Percentiles rank a stretch among this genome's conserved stretches.
phyloP scores from a whole-genome alignment of 257 asterid genomes.

The Solanum chaucha region DNA sequence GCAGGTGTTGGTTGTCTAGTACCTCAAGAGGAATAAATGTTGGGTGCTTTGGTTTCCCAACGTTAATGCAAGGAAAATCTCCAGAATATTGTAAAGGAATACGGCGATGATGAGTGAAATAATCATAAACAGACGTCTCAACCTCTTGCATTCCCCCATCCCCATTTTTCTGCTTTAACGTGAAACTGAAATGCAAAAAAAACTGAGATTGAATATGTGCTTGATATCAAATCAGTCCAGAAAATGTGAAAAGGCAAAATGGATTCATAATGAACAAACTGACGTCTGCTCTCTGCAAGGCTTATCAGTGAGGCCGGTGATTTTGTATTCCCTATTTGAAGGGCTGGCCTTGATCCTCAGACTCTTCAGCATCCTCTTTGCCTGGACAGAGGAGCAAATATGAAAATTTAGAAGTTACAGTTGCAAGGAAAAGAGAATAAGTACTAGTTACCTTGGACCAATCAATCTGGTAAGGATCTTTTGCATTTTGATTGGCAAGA shows the following conservation, averaged over 20 bases:
- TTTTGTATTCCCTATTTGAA: conserved; percentile 41
- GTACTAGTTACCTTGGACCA: conserved; percentile 45
- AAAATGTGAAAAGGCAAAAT: not conserved
- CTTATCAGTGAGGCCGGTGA: conserved; percentile 49
- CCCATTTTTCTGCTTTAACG: conserved; percentile 25
- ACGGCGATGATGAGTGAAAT: conserved; percentile 26
- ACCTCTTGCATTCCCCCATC: conserved; percentile 13
- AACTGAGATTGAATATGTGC: not conserved
- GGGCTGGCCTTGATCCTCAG: conserved; percentile 32
- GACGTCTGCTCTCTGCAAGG: conserved; percentile 47
- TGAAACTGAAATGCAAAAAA: conserved; percentile 26
- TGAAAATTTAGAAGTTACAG: not conserved
- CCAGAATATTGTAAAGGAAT: conserved; percentile 28
- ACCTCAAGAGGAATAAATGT: conserved; percentile 66
- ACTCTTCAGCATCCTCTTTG: conserved; percentile 47
- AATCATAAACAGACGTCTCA: conserved; percentile 46
- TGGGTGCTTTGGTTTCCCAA: conserved; percentile 59
- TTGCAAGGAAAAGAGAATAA: conserved; percentile 13
- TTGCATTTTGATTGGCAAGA: conserved; percentile 33
- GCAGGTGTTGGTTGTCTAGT: not conserved
- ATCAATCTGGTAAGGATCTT: conserved; percentile 28
- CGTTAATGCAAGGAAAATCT: conserved; percentile 52
- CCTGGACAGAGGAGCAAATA: conserved; percentile 26
- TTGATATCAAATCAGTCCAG: not conserved
- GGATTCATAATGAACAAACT: conserved; percentile 3